Conservation (phyloP, 2,329 filamentous ascomycete species). For the Colletotrichum abscissum region DNA sequence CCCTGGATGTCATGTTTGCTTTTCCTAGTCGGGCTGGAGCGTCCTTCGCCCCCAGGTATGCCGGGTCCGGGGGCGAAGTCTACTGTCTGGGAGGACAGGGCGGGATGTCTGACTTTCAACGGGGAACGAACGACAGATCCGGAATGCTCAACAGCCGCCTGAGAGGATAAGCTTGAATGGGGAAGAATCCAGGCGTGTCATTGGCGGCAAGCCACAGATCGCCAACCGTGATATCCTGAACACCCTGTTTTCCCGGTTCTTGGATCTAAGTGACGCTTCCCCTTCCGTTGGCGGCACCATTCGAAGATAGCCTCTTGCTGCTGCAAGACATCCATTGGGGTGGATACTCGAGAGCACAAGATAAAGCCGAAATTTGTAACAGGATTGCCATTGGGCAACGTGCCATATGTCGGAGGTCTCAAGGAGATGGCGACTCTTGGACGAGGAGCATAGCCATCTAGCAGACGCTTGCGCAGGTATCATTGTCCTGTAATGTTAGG, state of each 20-base stretch:
- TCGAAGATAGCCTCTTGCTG: neutral
- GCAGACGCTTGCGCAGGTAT: neutral
- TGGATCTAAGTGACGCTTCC: neutral
- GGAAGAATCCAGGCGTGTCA: neutral
- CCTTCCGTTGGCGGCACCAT: neutral
- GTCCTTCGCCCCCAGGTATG: neutral
- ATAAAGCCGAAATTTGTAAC: neutral
- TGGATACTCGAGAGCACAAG: neutral
- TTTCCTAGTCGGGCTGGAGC: neutral
- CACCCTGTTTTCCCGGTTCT: neutral
- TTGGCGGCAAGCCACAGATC: neutral
- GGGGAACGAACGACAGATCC: neutral
- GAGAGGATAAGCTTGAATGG: neutral
- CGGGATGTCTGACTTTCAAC: neutral
- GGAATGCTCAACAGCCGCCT: neutral
- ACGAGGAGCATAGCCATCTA: neutral
- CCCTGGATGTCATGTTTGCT: neutral
- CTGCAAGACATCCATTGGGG: neutral
- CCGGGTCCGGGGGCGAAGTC: neutral
- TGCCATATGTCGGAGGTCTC: neutral
- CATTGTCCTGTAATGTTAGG: neutral
- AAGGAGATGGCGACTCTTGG: neutral
- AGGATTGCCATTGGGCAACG: neutral
- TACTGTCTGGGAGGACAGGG: neutral
- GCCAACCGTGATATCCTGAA: neutral